Evolutionary conservation across 345 rosid genomes (phyloP), one percentile per base, ranked within the genome.

Genomic region (Arabidopsis suecica): DNA sequence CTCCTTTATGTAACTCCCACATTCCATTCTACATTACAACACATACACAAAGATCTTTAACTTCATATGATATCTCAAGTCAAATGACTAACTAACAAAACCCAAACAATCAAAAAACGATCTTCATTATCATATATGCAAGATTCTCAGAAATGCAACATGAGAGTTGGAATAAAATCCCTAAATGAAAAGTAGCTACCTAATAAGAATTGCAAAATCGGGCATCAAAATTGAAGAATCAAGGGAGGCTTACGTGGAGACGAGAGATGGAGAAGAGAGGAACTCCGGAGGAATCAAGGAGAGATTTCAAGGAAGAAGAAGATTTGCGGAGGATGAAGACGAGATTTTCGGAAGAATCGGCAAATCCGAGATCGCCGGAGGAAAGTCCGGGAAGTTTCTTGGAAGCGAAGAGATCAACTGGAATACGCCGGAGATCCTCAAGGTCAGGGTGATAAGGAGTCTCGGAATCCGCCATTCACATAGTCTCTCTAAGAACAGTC

Each of bases 331-430:
- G 77, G 72, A 71, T 71, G 81, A 81, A 89, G 58, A 84, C 32
- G 66, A 86, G 69, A n/a, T 80, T 36, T 1, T 91, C 91, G 23
- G 76, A 75, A 58, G 97, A 88, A 84, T 91, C 93, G 65, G 81
- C 84, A 38, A 94, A 87, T 2, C 90, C 91, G 41, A 87, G 73
- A 32, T 86, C 88, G 13, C 90, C 93, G 54, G 69, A 63, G 33
- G 89, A 64, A 47, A 89, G 90, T 9, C 82, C 87, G 33, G 81
- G 85, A 44, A 84, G 85, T 44, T 88, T 86, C 83, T 87, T 91
- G 33, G 97, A 91, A 22, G 75, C 86, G 74, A 91, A 93, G 49
- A 91, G 87, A 72, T 91, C 94, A 36, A 88, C 48, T 34, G 97
- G 93, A 63, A 93, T 88, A 8, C 76, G 79, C 40, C 16, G 49